Percentiles rank a stretch among this genome's conserved stretches.
These are phyloP conservation scores for Setaria viridis DNA, from an alignment of 202 grass and related monocot genomes.

Conservation along the genomic window DNA sequence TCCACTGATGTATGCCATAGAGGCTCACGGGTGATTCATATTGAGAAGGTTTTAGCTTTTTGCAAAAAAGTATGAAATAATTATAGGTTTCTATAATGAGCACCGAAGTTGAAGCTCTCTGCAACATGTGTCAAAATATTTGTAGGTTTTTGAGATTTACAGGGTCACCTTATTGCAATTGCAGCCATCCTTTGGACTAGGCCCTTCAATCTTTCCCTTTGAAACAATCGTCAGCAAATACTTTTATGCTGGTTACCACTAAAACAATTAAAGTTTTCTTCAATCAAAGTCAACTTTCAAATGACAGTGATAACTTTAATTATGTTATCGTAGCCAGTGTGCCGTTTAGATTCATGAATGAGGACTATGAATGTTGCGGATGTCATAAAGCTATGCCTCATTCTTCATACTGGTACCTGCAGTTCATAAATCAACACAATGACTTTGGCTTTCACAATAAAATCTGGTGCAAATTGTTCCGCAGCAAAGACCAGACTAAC, in stretches of 20 bases:
- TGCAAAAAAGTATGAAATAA: too few species aligned
- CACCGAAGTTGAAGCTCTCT: background rate
- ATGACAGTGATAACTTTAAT: slow-evolving; percentile 2
- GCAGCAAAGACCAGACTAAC: slow-evolving; percentile 19
- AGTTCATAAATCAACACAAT: slow-evolving; percentile 26
- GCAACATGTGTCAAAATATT: background rate
- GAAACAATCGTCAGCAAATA: background rate
- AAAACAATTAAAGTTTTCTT: background rate
- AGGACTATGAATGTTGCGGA: background rate
- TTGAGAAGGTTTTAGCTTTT: background rate
- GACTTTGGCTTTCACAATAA: slow-evolving; percentile 16
- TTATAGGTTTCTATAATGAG: too few species aligned
- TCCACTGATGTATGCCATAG: background rate
- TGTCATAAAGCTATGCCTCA: background rate
- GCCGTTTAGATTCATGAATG: background rate
- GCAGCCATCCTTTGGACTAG: background rate
- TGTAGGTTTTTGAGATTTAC: background rate
- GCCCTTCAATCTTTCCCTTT: background rate
- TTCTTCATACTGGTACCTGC: background rate
- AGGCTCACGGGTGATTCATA: background rate
- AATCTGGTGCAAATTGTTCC: slow-evolving; percentile 1
- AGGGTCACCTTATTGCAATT: background rate
- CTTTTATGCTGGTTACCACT: background rate
- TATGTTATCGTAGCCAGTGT: background rate
- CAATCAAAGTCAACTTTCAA: background rate